Evolutionary conservation across 768 basidiomycete species (phyloP), one percentile per base, ranked within the genome.

Genomic region (Leccinum uliginosum): DNA sequence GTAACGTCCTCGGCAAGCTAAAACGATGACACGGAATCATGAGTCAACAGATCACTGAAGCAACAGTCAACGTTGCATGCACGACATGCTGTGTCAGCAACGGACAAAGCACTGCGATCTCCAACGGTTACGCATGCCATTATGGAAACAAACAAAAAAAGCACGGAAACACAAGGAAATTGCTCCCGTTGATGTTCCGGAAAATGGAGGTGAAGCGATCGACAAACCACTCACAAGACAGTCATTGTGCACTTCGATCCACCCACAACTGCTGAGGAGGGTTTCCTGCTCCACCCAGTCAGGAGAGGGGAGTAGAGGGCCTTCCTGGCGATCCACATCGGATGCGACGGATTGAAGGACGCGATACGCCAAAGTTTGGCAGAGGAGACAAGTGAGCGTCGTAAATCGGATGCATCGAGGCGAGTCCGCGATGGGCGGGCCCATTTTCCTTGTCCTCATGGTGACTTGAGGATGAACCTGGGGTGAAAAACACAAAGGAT

Each of bases 201-300:
- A 43, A 49, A 51, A 53, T 43, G 24, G 45, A 45, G 14, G 44
- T 19, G 40, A 56, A 47, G 21, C 6, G 51, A 48, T 34, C 9
- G 29, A 12, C 24, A n/a, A 50, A 35, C 29, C 30, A 81, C 89
- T 79, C 72, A 91, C 89, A 71, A 89, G 66, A 65, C 84, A 86
- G 51, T 77, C 75, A 53, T 77, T 78, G 64, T 85, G 77, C 19
- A 91, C 80, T 63, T 91, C 84, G 58, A 92, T 79, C 87, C 87
- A 90, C 11, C 89, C 90, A 53, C 67, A 82, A 32, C 76, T 71
- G 61, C 84, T 86, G 71, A 82, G 83, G 71, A 91, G 75, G 51
- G 83, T 74, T 65, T 89, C 87, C 50, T 81, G 79, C 72, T 91
- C 89, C 6, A 83, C 83, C 86, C 87, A 91, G 46, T 89, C 87